Conservation (phyloP, 2,329 filamentous ascomycete species). For the Neofusicoccum ribis region DNA sequence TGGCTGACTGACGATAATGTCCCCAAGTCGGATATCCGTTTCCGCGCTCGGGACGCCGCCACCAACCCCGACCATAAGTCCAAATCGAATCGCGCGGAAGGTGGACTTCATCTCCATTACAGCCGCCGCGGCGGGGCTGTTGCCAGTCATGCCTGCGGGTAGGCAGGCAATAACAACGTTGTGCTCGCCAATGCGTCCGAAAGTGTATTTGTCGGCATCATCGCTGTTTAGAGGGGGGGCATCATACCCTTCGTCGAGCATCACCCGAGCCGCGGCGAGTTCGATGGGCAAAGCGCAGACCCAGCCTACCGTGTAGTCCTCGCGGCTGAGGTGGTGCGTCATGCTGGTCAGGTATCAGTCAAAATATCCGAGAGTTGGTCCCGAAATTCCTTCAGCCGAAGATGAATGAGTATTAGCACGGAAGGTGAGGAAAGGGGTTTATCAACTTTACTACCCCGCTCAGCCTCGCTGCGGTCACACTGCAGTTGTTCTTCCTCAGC, state of each 20-base stretch:
- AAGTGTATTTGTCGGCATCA: conserved; percentile 28
- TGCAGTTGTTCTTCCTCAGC: not conserved
- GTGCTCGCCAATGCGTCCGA: conserved; percentile 31
- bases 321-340: conserved; percentile 20
- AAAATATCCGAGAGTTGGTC: not conserved
- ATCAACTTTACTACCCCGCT: conserved; percentile 12
- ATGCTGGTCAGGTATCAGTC: conserved; percentile 21
- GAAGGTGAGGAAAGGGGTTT: not conserved
- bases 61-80: conserved; percentile 48
- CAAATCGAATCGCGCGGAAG: conserved; percentile 38
- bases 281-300: conserved; percentile 36
- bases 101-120: conserved; percentile 32
- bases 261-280: conserved; percentile 30
- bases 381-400: not conserved
- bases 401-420: not conserved
- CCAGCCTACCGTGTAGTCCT: conserved; percentile 35
- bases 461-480: conserved; percentile 7
- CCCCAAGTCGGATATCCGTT: conserved; percentile 28
- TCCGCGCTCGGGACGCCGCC: conserved; percentile 29
- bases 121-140: conserved; percentile 33
- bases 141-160: conserved; percentile 36
- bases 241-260: conserved; percentile 33
- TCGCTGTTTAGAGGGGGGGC: conserved; percentile 14
- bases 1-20: conserved; percentile 28
- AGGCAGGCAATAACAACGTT: conserved; percentile 38